A percentile compares a stretch with the other conserved stretches of the same genome.
These are phyloP conservation scores for Clathrospora elynae DNA, from an alignment of 2,329 filamentous ascomycete species.

Conservation along the genomic window DNA sequence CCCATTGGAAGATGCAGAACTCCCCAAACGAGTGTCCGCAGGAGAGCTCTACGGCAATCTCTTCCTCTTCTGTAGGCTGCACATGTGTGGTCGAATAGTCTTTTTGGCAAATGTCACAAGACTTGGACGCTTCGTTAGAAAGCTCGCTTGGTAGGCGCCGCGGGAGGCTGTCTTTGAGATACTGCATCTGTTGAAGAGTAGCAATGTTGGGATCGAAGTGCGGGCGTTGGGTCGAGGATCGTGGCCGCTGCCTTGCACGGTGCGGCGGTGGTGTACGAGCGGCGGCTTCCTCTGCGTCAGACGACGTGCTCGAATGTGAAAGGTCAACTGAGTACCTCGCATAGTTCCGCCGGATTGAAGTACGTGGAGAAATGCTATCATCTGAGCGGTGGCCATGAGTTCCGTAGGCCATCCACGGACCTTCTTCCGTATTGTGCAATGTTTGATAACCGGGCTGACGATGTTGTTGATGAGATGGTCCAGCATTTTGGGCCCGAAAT, in stretches of 20 bases:
- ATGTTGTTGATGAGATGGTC: constrained; percentile 22
- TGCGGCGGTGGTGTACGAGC: constrained; percentile 27
- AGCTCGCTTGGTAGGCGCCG: constrained; percentile 35
- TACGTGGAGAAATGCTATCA: constrained; percentile 35
- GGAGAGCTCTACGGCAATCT: constrained; percentile 42
- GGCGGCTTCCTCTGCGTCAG: constrained; percentile 35
- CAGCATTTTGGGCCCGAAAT: constrained; percentile 17
- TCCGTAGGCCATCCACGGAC: constrained; percentile 13
- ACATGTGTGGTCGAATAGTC: constrained; percentile 40
- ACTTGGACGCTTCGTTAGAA: constrained; percentile 27
- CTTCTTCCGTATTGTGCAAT: constrained; percentile 19
- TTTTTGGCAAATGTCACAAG: constrained; percentile 47
- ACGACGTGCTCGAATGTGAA: constrained; percentile 24
- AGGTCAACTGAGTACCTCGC: constrained; percentile 39
- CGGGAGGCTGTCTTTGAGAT: constrained; percentile 36
- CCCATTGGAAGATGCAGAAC: constrained; percentile 45
- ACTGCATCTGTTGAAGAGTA: constrained; percentile 34
- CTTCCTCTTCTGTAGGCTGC: constrained; percentile 37
- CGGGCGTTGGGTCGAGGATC: constrained; percentile 14
- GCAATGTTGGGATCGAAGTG: constrained; percentile 33
- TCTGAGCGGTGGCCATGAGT: constrained; percentile 30
- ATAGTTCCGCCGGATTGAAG: constrained; percentile 40
- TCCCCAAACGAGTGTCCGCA: constrained; percentile 47
- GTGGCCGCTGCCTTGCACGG: constrained; percentile 23
- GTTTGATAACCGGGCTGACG: constrained; percentile 15